Evolutionary conservation across 73 alveolate genomes (phyloP).

Genomic region (Breviolum minutum): DNA sequence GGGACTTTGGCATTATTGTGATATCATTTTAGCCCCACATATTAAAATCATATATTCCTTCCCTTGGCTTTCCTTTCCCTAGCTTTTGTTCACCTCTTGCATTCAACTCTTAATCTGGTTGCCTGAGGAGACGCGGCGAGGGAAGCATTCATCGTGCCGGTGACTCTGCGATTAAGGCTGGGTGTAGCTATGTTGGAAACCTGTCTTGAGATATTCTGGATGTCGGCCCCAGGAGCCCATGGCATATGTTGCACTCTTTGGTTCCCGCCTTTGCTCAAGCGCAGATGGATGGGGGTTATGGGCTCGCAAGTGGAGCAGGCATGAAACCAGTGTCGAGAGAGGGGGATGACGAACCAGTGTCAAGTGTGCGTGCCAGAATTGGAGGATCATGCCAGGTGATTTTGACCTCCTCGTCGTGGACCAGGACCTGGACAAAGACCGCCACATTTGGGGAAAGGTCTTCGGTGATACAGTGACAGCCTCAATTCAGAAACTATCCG

Average conservation of each 20-base stretch:
- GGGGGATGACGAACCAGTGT: too few species aligned
- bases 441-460: slow-evolving; percentile 80
- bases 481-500: not conserved
- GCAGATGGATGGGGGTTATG: slow-evolving; percentile 43
- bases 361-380: not conserved
- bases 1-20: too few species aligned
- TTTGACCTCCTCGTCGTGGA: slow-evolving; percentile 81
- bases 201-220: not conserved
- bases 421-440: slow-evolving; percentile 89
- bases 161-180: slow-evolving; percentile 51
- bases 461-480: not conserved
- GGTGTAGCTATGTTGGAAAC: not conserved
- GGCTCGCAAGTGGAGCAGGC: slow-evolving; percentile 26
- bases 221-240: slow-evolving; percentile 53
- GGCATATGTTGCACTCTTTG: slow-evolving; percentile 93
- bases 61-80: too few species aligned
- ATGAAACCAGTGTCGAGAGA: not conserved
- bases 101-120: too few species aligned
- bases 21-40: too few species aligned
- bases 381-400: not conserved
- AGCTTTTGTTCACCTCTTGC: too few species aligned
- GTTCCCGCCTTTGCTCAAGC: slow-evolving; percentile 88
- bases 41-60: too few species aligned
- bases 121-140: not conserved
- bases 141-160: slow-evolving; percentile 84